Percentiles rank a stretch among this genome's conserved stretches.
Conservation (phyloP, 2,329 filamentous ascomycete species). For the Sordariomycetes sp. region DNA sequence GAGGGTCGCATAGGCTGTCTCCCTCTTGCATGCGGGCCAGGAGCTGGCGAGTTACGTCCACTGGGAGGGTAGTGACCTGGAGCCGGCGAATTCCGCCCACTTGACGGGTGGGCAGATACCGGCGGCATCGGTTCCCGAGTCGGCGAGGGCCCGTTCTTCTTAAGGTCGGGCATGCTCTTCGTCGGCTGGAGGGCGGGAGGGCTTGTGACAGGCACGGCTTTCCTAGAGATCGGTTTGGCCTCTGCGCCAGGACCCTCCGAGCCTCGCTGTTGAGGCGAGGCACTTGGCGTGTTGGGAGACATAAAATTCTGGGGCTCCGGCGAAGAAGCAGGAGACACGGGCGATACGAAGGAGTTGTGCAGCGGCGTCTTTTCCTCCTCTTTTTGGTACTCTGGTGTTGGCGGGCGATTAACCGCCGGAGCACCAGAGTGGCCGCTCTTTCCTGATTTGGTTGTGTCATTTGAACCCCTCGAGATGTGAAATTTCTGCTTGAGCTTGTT, state of each 20-base stretch:
- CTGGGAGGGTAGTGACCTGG: too few species aligned
- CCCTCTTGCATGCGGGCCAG: background rate
- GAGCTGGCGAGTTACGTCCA: slow-evolving; percentile 2
- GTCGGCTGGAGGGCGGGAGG: slow-evolving; percentile 10
- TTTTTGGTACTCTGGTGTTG: slow-evolving; percentile 39
- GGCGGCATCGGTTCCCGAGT: slow-evolving; percentile 12
- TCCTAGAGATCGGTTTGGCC: slow-evolving; percentile 13
- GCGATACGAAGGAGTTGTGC: slow-evolving; percentile 27
- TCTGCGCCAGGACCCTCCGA: slow-evolving; percentile 7
- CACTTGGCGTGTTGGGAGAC: slow-evolving; percentile 6
- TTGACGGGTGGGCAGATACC: slow-evolving; percentile 4
- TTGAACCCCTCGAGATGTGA: slow-evolving; percentile 11
- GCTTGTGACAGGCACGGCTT: slow-evolving; percentile 11
- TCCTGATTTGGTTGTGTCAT: slow-evolving; percentile 10
- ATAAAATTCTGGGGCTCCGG: slow-evolving; percentile 19
- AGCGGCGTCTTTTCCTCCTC: slow-evolving; percentile 28
- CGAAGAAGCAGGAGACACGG: slow-evolving; percentile 35
- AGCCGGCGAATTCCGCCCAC: too few species aligned
- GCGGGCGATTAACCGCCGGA: slow-evolving; percentile 21
- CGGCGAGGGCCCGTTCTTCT: slow-evolving; percentile 7
- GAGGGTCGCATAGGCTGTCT: background rate
- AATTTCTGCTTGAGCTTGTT: slow-evolving; percentile 19
- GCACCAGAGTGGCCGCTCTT: background rate
- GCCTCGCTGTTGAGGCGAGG: slow-evolving; percentile 8
- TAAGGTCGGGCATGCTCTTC: slow-evolving; percentile 13